Evolutionary conservation across 106 monocot genomes (phyloP).

Genomic region (Posidonia australis): DNA sequence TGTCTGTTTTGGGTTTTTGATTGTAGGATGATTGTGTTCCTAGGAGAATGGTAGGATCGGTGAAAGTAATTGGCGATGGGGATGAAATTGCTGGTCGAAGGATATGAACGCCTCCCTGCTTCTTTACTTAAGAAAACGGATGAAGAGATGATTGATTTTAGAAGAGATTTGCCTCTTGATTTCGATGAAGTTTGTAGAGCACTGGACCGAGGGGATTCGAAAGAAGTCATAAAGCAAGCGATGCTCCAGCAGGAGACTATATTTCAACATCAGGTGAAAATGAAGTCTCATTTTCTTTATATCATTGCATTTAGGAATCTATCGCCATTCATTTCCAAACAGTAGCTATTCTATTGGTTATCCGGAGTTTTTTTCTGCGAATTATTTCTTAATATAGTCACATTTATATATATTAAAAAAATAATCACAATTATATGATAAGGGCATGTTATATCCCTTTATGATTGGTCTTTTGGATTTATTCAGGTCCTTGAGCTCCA

Average conservation of each 20-base stretch:
- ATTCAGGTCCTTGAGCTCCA: slow-evolving; percentile 61
- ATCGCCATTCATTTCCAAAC: neutral
- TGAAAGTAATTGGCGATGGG: neutral
- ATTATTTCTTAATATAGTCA: neutral
- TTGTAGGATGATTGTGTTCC: neutral
- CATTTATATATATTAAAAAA: neutral
- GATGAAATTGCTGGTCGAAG: neutral
- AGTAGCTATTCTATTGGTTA: neutral
- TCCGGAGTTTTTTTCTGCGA: neutral
- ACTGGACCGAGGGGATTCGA: slow-evolving; percentile 27
- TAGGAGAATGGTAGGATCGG: neutral
- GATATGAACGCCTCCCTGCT: neutral
- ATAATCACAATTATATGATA: too few relatives aligned
- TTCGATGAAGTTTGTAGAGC: slow-evolving; percentile 3
- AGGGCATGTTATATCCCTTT: too few relatives aligned
- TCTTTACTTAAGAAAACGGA: neutral
- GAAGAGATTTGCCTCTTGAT: neutral
- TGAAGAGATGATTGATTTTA: slow-evolving; percentile 12
- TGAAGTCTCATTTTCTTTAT: neutral
- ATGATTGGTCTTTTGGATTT: too few relatives aligned
- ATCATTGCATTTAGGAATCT: neutral
- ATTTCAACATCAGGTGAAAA: slow-evolving; percentile 42
- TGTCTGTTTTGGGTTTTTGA: neutral
- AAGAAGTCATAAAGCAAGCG: slow-evolving; percentile 36
- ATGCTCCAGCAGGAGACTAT: slow-evolving; percentile 51